phyloP scores from a whole-genome alignment of 2,329 filamentous ascomycete species.

The Fusarium sp. region DNA sequence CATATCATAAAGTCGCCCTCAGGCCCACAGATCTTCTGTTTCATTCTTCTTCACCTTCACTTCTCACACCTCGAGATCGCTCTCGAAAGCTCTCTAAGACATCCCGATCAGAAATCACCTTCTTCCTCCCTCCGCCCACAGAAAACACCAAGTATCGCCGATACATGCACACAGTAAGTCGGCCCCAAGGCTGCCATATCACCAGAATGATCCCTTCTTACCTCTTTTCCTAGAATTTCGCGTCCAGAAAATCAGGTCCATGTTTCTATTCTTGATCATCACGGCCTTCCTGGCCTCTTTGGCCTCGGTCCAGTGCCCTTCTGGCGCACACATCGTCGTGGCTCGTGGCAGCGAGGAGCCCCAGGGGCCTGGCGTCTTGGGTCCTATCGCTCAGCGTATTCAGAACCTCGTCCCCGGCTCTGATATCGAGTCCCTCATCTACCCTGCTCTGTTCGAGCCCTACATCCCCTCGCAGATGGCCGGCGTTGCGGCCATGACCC shows the following conservation, averaged over 20 bases:
- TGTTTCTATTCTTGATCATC: constrained; percentile 16
- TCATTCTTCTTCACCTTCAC: background rate
- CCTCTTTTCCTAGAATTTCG: background rate
- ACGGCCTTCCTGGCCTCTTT: constrained; percentile 10
- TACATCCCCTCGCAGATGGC: constrained; percentile 35
- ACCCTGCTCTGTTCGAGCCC: constrained; percentile 32
- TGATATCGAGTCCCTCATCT: constrained; percentile 33
- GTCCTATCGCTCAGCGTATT: constrained; percentile 14
- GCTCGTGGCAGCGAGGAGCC: constrained; percentile 36
- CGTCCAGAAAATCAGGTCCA: background rate
- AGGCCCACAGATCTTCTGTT: background rate
- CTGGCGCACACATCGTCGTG: constrained; percentile 36
- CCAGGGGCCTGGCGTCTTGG: constrained; percentile 34
- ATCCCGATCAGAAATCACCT: background rate
- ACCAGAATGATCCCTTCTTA: background rate
- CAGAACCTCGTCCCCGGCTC: constrained; percentile 21
- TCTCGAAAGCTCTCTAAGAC: background rate
- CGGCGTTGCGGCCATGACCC: constrained; percentile 23
- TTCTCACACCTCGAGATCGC: background rate
- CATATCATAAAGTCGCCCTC: background rate
- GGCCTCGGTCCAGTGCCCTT: constrained; percentile 14
- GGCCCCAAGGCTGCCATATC: background rate
- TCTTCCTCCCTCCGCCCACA: background rate
- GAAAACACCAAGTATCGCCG: background rate
- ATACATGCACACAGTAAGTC: background rate